Conservation (phyloP, 2,329 filamentous ascomycete genomes). For the Alternaria solani region DNA sequence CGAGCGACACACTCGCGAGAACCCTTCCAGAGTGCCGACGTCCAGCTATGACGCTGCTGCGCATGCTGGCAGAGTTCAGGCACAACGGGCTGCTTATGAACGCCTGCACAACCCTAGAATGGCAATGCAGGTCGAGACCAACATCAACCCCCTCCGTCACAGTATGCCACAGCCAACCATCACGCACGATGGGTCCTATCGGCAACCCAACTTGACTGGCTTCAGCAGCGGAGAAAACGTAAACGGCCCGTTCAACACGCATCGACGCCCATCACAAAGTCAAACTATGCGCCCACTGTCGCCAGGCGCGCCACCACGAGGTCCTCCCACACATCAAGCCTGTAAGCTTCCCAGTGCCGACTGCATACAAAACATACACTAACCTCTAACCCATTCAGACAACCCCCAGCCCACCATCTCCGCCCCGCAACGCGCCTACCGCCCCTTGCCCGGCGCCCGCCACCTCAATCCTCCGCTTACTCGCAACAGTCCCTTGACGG, state of each 20-base stretch:
- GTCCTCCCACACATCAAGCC: background rate
- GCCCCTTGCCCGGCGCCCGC: conserved; percentile 1
- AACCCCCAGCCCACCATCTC: conserved; percentile 9
- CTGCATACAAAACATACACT: background rate
- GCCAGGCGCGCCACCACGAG: background rate
- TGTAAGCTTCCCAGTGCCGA: background rate
- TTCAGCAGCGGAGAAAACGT: conserved; percentile 11
- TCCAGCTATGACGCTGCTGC: background rate
- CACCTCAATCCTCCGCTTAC: conserved; percentile 3
- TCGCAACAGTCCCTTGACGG: conserved; percentile 8
- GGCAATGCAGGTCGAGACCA: conserved; percentile 1
- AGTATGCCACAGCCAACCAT: conserved; percentile 20
- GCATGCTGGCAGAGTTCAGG: conserved; percentile 22
- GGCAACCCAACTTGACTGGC: conserved; percentile 13
- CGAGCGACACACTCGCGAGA: conserved; percentile 35
- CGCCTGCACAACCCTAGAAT: conserved; percentile 19
- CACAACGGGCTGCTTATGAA: conserved; percentile 26
- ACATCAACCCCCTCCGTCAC: conserved; percentile 12
- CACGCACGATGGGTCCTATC: conserved; percentile 24
- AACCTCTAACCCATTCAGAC: background rate
- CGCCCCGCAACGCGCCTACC: conserved; percentile 1
- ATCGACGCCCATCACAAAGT: background rate
- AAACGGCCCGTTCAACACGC: conserved; percentile 14
- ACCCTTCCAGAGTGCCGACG: conserved; percentile 19
- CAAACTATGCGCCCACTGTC: background rate